Evolutionary conservation across 305 asterid genomes (phyloP).

Genomic region (Solanum hybrid): DNA sequence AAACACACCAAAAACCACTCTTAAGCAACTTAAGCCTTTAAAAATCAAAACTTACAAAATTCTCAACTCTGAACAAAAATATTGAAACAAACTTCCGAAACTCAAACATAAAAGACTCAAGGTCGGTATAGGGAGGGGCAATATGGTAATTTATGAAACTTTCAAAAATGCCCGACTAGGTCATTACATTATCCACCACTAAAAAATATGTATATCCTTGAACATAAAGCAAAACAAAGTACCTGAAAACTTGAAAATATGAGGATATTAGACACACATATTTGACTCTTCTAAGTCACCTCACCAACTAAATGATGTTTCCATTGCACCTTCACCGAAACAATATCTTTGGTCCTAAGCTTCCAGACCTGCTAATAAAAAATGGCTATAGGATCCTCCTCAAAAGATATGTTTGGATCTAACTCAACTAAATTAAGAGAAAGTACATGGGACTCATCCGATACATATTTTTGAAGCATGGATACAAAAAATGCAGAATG

Average conservation of each 20-base stretch:
- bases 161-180: not conserved
- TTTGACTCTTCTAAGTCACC: not conserved
- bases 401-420: not conserved
- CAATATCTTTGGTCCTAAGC: not conserved
- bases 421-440: not conserved
- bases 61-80: not conserved
- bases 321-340: not conserved
- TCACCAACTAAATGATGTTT: not conserved
- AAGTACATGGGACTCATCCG: not conserved
- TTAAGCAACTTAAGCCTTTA: not conserved
- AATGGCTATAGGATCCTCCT: not conserved
- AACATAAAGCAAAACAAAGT: not conserved
- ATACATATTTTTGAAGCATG: not conserved
- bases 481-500: too few species aligned
- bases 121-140: not conserved
- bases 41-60: not conserved
- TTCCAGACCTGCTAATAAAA: not conserved
- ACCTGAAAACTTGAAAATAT: not conserved
- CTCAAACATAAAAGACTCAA: not conserved
- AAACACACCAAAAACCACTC: not conserved
- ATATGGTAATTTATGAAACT: not conserved
- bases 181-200: not conserved
- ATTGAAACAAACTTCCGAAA: not conserved
- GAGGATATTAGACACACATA: not conserved
- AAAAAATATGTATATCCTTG: not conserved